Percentiles rank a stretch among this genome's conserved stretches.
Conservation (phyloP, 805 yeast genomes). For the Candida dajiaensis region DNA sequence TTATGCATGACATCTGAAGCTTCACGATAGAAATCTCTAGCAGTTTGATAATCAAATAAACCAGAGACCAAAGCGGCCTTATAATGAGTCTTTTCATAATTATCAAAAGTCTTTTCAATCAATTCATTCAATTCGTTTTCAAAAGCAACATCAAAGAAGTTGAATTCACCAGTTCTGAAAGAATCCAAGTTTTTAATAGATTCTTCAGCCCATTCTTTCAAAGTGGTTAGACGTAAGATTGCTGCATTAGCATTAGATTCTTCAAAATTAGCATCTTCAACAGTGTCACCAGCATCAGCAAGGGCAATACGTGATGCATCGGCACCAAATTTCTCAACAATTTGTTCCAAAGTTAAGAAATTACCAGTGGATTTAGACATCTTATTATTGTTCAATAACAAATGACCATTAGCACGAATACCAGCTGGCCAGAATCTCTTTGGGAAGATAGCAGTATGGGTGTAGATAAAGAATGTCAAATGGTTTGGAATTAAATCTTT, state of each 20-base stretch:
- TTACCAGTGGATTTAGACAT: constrained; percentile 98
- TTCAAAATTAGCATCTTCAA: constrained; percentile 97
- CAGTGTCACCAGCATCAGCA: constrained; percentile 97
- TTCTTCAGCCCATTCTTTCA: constrained; percentile 95
- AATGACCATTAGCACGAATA: constrained; percentile 91
- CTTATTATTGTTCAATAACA: constrained; percentile 91
- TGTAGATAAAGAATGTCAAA: constrained; percentile 89
- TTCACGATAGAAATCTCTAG: constrained; percentile 96
- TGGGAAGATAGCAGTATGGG: constrained; percentile 90
- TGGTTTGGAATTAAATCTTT: constrained; percentile 97
- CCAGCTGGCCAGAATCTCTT: constrained; percentile 90
- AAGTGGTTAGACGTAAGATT: constrained; percentile 81
- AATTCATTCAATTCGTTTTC: constrained; percentile 89
- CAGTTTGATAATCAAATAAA: constrained; percentile 87
- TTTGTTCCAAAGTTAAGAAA: constrained; percentile 84
- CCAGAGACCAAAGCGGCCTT: constrained; percentile 89
- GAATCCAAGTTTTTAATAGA: constrained; percentile 43
- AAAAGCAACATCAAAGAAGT: constrained; percentile 82
- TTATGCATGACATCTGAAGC: constrained; percentile 64
- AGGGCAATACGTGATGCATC: constrained; percentile 96
- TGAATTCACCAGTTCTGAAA: constrained; percentile 47
- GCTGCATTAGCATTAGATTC: constrained; percentile 97
- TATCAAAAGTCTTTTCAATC: constrained; percentile 65
- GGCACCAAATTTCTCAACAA: constrained; percentile 87
- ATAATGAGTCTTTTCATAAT: constrained; percentile 68